phyloP scores from a whole-genome alignment of 106 monocot genomes.

The Platanthera zijinensis region DNA sequence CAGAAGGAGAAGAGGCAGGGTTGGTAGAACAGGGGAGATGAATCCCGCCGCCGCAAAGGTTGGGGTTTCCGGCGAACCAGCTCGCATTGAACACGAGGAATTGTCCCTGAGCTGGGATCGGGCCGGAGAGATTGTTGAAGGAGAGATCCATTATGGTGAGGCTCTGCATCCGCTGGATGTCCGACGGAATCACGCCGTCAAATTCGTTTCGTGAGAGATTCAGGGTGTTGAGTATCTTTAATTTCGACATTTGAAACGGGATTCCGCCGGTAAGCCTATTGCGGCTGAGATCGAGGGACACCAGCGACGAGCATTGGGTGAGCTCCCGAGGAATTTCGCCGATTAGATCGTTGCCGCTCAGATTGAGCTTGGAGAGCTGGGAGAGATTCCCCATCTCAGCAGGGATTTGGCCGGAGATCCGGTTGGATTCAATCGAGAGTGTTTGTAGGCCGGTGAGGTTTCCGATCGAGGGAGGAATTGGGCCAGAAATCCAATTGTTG shows the following conservation, averaged over 20 bases:
- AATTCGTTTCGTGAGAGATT: slow-evolving; percentile 66
- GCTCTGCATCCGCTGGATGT: slow-evolving; percentile 64
- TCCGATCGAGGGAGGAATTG: slow-evolving; percentile 43
- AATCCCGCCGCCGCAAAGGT: slow-evolving; percentile 47
- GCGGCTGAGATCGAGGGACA: slow-evolving; percentile 48
- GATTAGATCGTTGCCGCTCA: slow-evolving; percentile 55
- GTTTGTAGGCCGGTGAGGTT: slow-evolving; percentile 50
- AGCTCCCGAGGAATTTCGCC: slow-evolving; percentile 41
- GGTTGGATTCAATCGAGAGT: slow-evolving; percentile 44
- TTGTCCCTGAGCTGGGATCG: slow-evolving; percentile 57
- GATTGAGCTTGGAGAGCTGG: slow-evolving; percentile 55
- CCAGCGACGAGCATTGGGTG: slow-evolving; percentile 35
- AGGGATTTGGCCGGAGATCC: slow-evolving; percentile 49
- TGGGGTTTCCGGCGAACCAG: slow-evolving; percentile 66
- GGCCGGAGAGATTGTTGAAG: slow-evolving; percentile 60
- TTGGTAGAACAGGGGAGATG: background rate
- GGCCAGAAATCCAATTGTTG: slow-evolving; percentile 57
- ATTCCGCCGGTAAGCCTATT: slow-evolving; percentile 49
- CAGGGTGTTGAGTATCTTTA: slow-evolving; percentile 59
- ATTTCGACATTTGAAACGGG: slow-evolving; percentile 30
- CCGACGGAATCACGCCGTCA: slow-evolving; percentile 45
- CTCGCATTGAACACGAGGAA: slow-evolving; percentile 77
- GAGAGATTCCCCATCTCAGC: slow-evolving; percentile 43
- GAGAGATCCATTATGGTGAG: slow-evolving; percentile 75
- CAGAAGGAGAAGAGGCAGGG: background rate